These are phyloP conservation scores for Clonostachys sp. DNA, from an alignment of 2,329 filamentous ascomycete species.

Conservation along the genomic window DNA sequence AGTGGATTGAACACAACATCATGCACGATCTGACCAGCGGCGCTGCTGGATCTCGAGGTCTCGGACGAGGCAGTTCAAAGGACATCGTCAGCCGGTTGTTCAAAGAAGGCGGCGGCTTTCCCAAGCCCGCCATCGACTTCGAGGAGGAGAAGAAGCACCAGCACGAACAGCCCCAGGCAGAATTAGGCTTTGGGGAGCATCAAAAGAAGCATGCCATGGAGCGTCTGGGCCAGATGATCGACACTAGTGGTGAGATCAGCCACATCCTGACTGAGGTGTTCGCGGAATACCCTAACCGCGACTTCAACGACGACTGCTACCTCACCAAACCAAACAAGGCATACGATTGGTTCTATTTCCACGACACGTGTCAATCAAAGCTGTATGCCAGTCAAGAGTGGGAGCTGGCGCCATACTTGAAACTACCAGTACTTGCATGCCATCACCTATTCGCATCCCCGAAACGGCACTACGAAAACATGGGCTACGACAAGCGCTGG, in stretches of 20 bases:
- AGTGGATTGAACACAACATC: slow-evolving; percentile 73
- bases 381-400: slow-evolving; percentile 86
- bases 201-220: slow-evolving; percentile 69
- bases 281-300: slow-evolving; percentile 75
- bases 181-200: slow-evolving; percentile 68
- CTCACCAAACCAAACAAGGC: slow-evolving; percentile 82
- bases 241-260: slow-evolving; percentile 74
- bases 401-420: slow-evolving; percentile 85
- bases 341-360: slow-evolving; percentile 95
- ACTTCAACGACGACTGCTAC: slow-evolving; percentile 89
- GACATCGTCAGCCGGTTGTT: slow-evolving; percentile 79
- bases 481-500: slow-evolving; percentile 36
- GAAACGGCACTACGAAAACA: slow-evolving; percentile 37
- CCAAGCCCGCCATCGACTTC: slow-evolving; percentile 44
- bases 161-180: slow-evolving; percentile 51
- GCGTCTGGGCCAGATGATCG: slow-evolving; percentile 69
- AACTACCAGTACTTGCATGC: slow-evolving; percentile 81
- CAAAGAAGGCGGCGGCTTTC: slow-evolving; percentile 73
- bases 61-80: slow-evolving; percentile 67
- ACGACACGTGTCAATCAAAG: slow-evolving; percentile 75
- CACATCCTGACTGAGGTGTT: slow-evolving; percentile 82
- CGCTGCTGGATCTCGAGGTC: slow-evolving; percentile 64
- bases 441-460: slow-evolving; percentile 85
- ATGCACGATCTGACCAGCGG: slow-evolving; percentile 64
- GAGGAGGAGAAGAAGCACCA: slow-evolving; percentile 34